These are phyloP conservation scores for Rauvolfia tetraphylla DNA, from an alignment of 257 asterid genomes.

Conservation along the genomic window DNA sequence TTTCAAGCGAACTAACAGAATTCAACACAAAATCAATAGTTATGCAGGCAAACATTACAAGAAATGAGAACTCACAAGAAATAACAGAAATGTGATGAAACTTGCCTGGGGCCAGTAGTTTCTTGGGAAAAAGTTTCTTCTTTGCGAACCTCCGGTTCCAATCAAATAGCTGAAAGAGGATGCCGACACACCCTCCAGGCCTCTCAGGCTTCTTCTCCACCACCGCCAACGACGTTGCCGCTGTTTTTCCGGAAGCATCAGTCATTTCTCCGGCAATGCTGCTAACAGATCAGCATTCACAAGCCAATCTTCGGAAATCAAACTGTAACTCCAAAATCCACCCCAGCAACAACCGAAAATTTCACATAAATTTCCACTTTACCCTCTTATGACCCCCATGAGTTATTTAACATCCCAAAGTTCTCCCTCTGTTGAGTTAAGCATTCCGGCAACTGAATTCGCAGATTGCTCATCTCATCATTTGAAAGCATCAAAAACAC, in stretches of 20 bases:
- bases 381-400: neutral
- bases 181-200: constrained; percentile 85
- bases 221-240: constrained; percentile 46
- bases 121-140: constrained; percentile 77
- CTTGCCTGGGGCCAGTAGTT: constrained; percentile 82
- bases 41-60: constrained; percentile 21
- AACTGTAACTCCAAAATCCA: constrained; percentile 2
- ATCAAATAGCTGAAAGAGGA: constrained; percentile 82
- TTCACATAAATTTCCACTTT: constrained; percentile 21
- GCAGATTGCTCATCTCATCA: constrained; percentile 11
- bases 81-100: constrained; percentile 4
- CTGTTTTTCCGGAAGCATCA: constrained; percentile 48
- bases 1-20: constrained; percentile 58
- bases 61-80: neutral
- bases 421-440: neutral
- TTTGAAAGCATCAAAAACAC: neutral
- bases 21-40: constrained; percentile 21
- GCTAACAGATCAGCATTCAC: neutral
- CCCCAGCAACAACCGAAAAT: neutral
- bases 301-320: constrained; percentile 18
- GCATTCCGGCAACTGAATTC: constrained; percentile 1
- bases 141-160: constrained; percentile 89
- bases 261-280: constrained; percentile 45
- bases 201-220: constrained; percentile 79
- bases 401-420: constrained; percentile 13